Base-by-base conservation (phyloP, 257 asterid genomes). In the Cynanchum wilfordii region DNA sequence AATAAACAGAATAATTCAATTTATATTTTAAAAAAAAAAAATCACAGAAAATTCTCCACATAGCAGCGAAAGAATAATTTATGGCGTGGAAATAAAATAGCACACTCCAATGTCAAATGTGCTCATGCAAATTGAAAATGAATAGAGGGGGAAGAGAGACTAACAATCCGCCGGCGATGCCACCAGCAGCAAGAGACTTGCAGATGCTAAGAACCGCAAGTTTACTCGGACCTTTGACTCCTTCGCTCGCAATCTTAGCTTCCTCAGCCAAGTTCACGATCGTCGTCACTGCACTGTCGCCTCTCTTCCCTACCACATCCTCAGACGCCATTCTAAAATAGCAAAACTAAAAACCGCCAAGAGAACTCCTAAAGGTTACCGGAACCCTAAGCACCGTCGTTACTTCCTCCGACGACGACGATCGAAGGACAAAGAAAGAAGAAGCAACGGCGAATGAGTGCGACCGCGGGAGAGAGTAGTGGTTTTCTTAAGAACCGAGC, bases 81-180 rank as follows among this genome's bases (percentile, higher is more conserved):
- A 29, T n/a, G 57, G 57, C 73, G 33, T 11, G 56, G 22, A 74
- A 67, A 16, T 19, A 12, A 42, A 68, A 49, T 24, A 3, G 19
- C 42, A 50, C 29, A 13, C 5, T 22, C 10, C 11, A 44, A 45
- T 24, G 36, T 17, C 12, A 1, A 64, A 47, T 45, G 57, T 15
- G 40, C 59, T 15, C 22, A 68, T n/a, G 11, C 42, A 20, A 3
- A 12, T 0, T 55, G 1, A 54, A 10, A 50, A 20, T 49, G 11
- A 57, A 3, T 10, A 69, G 56, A 69, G 10, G 47, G 47, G 22
- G 22, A 52, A 30, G 19, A 69, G 20, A 76, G 59, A 79, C 98
- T 87, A 75, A 92, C 97, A 92, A 86, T 85, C 97, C 97, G 27
- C 98, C 98, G 30, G 98, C 96, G 58, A 92, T 91, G 50, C 98